Conservation (phyloP, 768 basidiomycete genomes). For the Hemileccinum impolitum region DNA sequence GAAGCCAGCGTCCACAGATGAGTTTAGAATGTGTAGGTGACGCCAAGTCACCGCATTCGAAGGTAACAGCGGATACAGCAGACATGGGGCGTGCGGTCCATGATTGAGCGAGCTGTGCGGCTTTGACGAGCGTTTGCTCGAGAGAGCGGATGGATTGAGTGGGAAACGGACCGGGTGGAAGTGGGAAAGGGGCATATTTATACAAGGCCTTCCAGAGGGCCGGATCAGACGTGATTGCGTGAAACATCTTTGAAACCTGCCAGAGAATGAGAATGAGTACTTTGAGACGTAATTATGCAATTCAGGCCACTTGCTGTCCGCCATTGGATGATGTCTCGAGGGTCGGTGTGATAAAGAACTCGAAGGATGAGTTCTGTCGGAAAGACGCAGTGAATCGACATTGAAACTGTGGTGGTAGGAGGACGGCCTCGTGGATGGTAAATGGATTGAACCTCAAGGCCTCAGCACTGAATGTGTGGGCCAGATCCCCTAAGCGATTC, state of each 20-base stretch:
- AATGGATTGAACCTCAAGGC: too few relatives aligned
- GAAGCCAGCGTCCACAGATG: conserved; percentile 5
- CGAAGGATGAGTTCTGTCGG: background rate
- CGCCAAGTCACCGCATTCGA: background rate
- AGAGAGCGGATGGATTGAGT: background rate
- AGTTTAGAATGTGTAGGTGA: background rate
- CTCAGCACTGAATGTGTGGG: too few relatives aligned
- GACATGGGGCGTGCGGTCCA: conserved; percentile 5
- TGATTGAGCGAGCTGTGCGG: background rate
- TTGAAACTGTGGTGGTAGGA: too few relatives aligned
- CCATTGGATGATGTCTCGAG: conserved; percentile 2
- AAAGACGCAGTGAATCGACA: too few relatives aligned
- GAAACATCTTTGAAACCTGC: conserved; percentile 9
- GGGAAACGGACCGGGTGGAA: background rate
- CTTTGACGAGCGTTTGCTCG: conserved; percentile 1
- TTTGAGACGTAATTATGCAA: too few relatives aligned
- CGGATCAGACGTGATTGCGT: background rate
- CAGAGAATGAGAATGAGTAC: background rate
- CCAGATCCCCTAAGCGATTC: too few relatives aligned
- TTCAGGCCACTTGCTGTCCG: background rate
- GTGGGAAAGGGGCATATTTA: background rate
- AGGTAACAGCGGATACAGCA: background rate
- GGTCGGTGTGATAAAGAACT: background rate
- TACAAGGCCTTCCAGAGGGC: conserved; percentile 2
- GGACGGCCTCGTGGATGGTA: too few relatives aligned